Conservation (phyloP, 352 stramenopile species). For the Plasmopara viticola region DNA sequence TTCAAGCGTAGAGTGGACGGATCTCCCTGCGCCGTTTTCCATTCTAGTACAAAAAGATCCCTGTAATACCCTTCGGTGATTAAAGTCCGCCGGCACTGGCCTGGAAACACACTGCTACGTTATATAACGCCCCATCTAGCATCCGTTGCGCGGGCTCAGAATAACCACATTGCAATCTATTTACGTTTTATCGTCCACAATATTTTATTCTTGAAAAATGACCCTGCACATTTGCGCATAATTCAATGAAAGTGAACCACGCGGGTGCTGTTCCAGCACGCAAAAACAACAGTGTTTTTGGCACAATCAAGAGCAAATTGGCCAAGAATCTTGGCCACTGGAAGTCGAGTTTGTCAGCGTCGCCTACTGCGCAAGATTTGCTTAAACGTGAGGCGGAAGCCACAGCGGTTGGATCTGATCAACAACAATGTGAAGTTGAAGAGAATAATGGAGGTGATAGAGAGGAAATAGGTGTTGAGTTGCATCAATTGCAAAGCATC, state of each 20-base stretch:
- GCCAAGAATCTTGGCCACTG: conserved; percentile 40
- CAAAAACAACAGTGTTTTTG: conserved; percentile 53
- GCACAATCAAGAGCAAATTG: conserved; percentile 64
- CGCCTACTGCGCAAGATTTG: conserved; percentile 33
- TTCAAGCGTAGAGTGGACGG: conserved; percentile 24
- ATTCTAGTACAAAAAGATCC: not conserved
- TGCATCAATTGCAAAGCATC: not conserved
- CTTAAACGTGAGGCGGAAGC: conserved; percentile 16
- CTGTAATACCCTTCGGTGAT: not conserved
- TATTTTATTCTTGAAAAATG: too few relatives aligned
- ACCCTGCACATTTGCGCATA: too few relatives aligned
- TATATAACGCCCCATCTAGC: too few relatives aligned
- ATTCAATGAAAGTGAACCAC: not conserved
- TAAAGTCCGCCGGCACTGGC: not conserved
- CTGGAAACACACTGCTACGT: not conserved
- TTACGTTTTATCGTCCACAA: too few relatives aligned
- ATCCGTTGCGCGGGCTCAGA: too few relatives aligned
- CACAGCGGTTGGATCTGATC: not conserved
- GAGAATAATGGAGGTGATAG: conserved; percentile 6
- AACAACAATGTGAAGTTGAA: conserved; percentile 17
- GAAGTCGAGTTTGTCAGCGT: conserved; percentile 23
- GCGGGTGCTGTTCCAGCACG: conserved; percentile 21
- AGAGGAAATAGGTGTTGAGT: conserved; percentile 5
- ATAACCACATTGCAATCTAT: too few relatives aligned
- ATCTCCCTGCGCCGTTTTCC: not conserved